Evolutionary conservation across 1,139 yeast genomes (phyloP).

Genomic region (Pichia sp.): DNA sequence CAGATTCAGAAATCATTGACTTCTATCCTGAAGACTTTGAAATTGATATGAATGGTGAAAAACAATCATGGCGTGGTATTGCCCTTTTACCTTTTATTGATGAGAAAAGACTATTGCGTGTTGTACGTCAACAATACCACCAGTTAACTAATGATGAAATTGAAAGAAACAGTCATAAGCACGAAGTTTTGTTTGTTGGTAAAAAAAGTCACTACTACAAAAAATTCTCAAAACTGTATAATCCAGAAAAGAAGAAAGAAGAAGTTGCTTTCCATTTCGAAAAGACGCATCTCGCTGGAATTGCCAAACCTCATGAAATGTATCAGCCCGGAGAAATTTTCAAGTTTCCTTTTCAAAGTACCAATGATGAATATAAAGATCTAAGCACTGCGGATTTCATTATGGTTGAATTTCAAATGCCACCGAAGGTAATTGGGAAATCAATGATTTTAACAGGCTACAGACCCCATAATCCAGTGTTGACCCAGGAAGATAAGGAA

Average conservation of each 20-base stretch:
- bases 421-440: conserved; percentile 57
- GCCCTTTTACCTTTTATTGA: conserved; percentile 89
- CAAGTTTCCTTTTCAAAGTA: conserved; percentile 58
- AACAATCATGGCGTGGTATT: conserved; percentile 94
- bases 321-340: conserved; percentile 48
- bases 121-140: conserved; percentile 63
- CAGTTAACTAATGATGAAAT: conserved; percentile 64
- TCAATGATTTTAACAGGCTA: conserved; percentile 83
- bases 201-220: conserved; percentile 48
- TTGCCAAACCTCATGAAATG: conserved; percentile 40
- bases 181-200: conserved; percentile 59
- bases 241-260: conserved; percentile 14
- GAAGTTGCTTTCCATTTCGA: conserved; percentile 43
- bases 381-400: conserved; percentile 54
- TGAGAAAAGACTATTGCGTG: conserved; percentile 62
- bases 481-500: conserved; percentile 67
- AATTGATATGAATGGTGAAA: conserved; percentile 93
- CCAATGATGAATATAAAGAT: conserved; percentile 46
- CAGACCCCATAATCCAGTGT: conserved; percentile 55
- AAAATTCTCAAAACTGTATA: conserved; percentile 37
- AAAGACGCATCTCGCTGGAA: conserved; percentile 65
- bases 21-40: conserved; percentile 87
- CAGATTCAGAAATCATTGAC: conserved; percentile 80
- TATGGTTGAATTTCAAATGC: conserved; percentile 57
- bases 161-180: conserved; percentile 62